These are phyloP conservation scores for Mercurialis annua DNA, from an alignment of 345 rosid genomes.

Conservation along the genomic window DNA sequence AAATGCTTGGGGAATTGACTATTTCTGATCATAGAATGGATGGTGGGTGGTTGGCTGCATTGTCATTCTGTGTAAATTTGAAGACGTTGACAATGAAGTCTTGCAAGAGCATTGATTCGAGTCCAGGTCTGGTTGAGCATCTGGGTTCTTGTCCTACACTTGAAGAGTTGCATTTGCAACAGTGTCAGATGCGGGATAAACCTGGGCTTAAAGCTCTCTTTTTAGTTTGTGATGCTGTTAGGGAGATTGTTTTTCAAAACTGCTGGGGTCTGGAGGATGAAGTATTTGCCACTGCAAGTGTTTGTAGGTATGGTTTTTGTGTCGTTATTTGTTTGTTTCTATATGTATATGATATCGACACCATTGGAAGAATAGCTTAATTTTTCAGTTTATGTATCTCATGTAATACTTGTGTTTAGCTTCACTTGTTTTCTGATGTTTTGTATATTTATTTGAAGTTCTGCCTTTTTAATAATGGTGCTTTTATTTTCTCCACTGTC, in stretches of 20 bases:
- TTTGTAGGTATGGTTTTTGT: conserved; percentile 58
- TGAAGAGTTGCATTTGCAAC: conserved; percentile 71
- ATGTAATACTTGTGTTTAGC: background rate
- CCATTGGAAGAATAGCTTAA: background rate
- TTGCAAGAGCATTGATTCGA: conserved; percentile 66
- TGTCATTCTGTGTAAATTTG: conserved; percentile 77
- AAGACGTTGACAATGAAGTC: conserved; percentile 73
- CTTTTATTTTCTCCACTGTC: background rate
- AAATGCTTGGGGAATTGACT: conserved; percentile 88
- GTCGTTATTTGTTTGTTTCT: conserved; percentile 1
- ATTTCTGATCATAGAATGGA: conserved; percentile 88
- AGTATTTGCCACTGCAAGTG: conserved; percentile 47
- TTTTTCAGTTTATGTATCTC: background rate
- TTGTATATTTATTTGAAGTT: background rate
- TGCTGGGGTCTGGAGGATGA: conserved; percentile 95
- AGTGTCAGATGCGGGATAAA: conserved; percentile 74
- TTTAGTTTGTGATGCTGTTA: conserved; percentile 59
- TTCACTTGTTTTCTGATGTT: background rate
- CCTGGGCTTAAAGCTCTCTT: conserved; percentile 58
- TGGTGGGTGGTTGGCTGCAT: conserved; percentile 84
- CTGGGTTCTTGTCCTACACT: conserved; percentile 74
- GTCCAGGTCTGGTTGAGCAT: conserved; percentile 65
- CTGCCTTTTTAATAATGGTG: background rate
- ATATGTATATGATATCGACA: background rate
- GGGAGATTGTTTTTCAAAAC: conserved; percentile 69